phyloP scores from a whole-genome alignment of 495 filamentous ascomycete genomes.

The Halenospora varia region DNA sequence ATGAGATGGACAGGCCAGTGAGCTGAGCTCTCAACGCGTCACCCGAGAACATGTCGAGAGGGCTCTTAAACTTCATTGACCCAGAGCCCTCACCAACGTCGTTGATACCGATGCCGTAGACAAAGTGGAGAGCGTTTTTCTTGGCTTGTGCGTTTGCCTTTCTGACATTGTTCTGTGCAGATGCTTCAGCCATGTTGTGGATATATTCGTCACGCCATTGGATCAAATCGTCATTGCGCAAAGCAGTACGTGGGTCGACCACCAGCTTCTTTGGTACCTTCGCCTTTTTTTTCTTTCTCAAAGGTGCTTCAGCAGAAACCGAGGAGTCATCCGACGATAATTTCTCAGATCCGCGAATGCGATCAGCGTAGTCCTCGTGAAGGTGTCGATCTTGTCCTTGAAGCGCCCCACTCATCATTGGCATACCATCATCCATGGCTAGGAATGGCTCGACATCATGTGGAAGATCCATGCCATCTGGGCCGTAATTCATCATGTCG shows the following conservation, averaged over 20 bases:
- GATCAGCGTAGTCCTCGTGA: slow-evolving; percentile 9
- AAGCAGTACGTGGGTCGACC: slow-evolving; percentile 13
- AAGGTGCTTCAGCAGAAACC: slow-evolving; percentile 19
- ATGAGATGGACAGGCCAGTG: slow-evolving; percentile 23
- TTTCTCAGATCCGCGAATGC: neutral
- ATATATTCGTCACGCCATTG: slow-evolving; percentile 23
- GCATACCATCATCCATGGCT: neutral
- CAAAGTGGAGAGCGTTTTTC: slow-evolving; percentile 52
- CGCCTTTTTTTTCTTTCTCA: slow-evolving; percentile 4
- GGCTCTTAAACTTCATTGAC: slow-evolving; percentile 31
- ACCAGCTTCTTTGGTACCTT: slow-evolving; percentile 10
- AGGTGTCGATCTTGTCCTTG: slow-evolving; percentile 11
- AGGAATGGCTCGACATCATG: slow-evolving; percentile 37
- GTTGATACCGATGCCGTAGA: slow-evolving; percentile 52
- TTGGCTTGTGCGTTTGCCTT: slow-evolving; percentile 41
- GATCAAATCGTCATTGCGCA: slow-evolving; percentile 16
- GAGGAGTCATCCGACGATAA: slow-evolving; percentile 23
- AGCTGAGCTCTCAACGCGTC: slow-evolving; percentile 44
- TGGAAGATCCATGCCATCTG: slow-evolving; percentile 27
- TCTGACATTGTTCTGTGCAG: slow-evolving; percentile 21
- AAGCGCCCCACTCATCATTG: slow-evolving; percentile 15
- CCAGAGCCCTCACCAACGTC: slow-evolving; percentile 49
- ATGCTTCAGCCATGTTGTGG: slow-evolving; percentile 18
- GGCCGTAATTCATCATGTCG: slow-evolving; percentile 17
- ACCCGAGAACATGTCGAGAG: slow-evolving; percentile 53